Evolutionary conservation across 257 asterid genomes (phyloP).

Genomic region (Oldenlandia corymbosa): DNA sequence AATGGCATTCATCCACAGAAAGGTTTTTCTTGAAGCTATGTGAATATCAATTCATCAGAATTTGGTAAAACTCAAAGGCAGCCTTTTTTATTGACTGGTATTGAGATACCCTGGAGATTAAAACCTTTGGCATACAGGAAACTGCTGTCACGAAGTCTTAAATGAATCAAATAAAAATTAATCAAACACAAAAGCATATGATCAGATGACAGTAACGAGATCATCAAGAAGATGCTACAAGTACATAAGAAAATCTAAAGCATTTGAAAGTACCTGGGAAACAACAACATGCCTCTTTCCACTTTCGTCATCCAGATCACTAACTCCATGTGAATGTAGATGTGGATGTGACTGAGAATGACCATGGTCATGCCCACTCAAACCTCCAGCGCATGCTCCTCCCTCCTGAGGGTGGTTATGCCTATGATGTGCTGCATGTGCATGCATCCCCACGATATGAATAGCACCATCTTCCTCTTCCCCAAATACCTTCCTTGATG

Average conservation of each 20-base stretch:
- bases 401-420: constrained; percentile 66
- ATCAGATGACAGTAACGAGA: background rate
- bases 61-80: no score
- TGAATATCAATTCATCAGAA: no score
- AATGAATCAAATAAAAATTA: no score
- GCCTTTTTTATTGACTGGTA: no score
- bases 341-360: no score
- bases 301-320: constrained; percentile 49
- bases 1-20: background rate
- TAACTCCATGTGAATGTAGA: constrained; percentile 44
- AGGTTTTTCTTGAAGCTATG: no score
- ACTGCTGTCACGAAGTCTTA: background rate
- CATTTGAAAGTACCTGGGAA: constrained; percentile 59
- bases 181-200: no score
- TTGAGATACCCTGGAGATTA: no score
- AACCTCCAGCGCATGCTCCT: constrained; percentile 40
- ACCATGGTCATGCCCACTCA: constrained; percentile 37
- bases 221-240: background rate
- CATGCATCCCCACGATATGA: constrained; percentile 92
- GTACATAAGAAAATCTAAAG: background rate
- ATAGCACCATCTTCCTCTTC: constrained; percentile 85
- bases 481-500: constrained; percentile 49
- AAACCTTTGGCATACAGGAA: background rate
- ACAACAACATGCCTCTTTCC: constrained; percentile 71
- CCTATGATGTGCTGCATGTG: constrained; percentile 82